Base-by-base conservation (phyloP, 257 asterid genomes). In the Ligustrum vulgare region DNA sequence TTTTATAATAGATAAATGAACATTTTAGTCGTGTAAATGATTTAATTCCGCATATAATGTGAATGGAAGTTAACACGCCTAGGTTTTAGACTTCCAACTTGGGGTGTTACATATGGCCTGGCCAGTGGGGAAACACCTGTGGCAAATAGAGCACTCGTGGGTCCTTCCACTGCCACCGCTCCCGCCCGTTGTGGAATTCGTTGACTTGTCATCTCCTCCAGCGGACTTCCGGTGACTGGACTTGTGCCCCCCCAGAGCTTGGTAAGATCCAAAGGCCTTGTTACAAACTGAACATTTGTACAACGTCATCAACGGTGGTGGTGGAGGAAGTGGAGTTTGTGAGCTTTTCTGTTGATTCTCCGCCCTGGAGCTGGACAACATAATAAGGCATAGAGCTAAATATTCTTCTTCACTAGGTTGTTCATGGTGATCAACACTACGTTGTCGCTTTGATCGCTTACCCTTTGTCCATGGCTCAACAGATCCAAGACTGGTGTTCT, bases 211-310 rank as follows among this genome's bases (percentile, higher is more conserved):
- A 23, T 63, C 49, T 20, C 34, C 49, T 20, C 49, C 45, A 36
- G 34, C 23, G n/a, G 37, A 39, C 41, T 67, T 75, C 66, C 79
- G 71, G 73, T 75, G 79, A 10, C 79, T 75, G 6, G 79, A 69
- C 75, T 76, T 76, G 62, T 75, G 79, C 15, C 79, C 79, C 9
- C 79, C 79, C 43, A 75, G 45, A 45, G 79, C 79, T 33, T 75
- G 79, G 54, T 75, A 75, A 8, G 79, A 75, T 1, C 54, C 67
- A 67, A 75, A 75, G 34, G 72, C 73, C 63, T 75, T 75, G 73
- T 75, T 22, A 16, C 79, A 75, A 18, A 75, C 79, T 9, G 72
- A 65, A 49, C 79, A 75, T 67, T 35, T 66, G 45, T 74, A 63
- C 71, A 41, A 68, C 31, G 73, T 20, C 34, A 25, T 60, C 67